Evolutionary conservation across 106 monocot species (phyloP), one percentile per base, ranked within the genome.

Genomic region (Dactylorhiza incarnata): DNA sequence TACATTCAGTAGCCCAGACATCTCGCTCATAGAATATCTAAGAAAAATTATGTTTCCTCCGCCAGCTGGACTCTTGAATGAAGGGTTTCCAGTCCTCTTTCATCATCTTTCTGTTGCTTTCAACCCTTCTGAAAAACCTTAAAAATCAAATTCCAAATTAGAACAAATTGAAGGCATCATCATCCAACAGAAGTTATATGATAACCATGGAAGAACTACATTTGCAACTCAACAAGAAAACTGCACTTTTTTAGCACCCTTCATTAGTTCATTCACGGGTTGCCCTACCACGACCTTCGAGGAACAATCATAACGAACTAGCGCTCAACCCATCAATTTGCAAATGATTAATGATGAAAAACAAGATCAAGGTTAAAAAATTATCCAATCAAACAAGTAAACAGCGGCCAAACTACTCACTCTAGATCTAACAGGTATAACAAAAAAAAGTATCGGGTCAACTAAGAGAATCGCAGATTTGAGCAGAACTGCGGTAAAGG

Each of bases 1-100:
- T n/a, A 59, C 58, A 59, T 59, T 59, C 20, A 59, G 58, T 22
- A 59, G 22, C 58, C 58, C 58, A 59, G n/a, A 59, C 58, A 59
- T 59, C 22, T 58, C 9, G 20, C 22, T n/a, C 58, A 59, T 22
- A 59, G 9, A 59, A 22, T 22, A 37, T 59, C 6, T 20, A 22
- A 59, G 1, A 59, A 17, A 59, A 59, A 37, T 59, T 59, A n/a
- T 59, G 22, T 59, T 59, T 8, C 20, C 19, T 59, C 58, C 20
- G 7, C 22, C 58, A 20, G 58, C 58, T 59, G 58, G 58, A 59
- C 58, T 59, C 58, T 59, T 59, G 58, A 59, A 59, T 20, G 58
- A 20, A 5, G 7, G 5, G 20, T 59, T 59, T 59, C 1, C 20
- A 22, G 20, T 59, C 6, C 58, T 20, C 22, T 56, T 56, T 56